These are phyloP conservation scores for Diutina neorugosa DNA, from an alignment of 1,139 yeast genomes.

Conservation along the genomic window DNA sequence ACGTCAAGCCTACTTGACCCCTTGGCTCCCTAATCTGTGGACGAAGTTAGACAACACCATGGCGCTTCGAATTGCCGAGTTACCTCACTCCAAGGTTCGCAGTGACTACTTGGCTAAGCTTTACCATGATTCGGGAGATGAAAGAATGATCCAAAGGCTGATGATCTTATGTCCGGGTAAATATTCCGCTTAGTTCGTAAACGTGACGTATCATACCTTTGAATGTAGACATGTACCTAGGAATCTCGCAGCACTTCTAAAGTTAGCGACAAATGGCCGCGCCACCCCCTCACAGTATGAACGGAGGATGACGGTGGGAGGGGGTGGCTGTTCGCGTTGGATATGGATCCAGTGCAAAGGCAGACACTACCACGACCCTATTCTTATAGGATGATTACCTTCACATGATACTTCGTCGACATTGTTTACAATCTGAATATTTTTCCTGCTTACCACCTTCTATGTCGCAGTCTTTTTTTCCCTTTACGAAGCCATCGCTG, in stretches of 20 bases:
- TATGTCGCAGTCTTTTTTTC: no score
- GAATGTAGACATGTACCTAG: background rate
- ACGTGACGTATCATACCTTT: background rate
- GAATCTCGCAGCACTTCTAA: background rate
- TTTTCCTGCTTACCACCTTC: no score
- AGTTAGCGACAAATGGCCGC: background rate
- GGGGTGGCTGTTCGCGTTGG: background rate
- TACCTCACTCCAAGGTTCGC: slow-evolving; percentile 38
- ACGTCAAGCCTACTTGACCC: slow-evolving; percentile 61
- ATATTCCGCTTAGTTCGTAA: background rate
- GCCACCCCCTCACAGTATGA: background rate
- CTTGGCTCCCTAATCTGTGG: slow-evolving; percentile 64
- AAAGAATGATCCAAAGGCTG: slow-evolving; percentile 50
- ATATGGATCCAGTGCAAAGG: background rate
- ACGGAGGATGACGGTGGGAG: background rate
- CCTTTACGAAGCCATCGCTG: background rate
- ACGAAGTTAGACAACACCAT: slow-evolving; percentile 36
- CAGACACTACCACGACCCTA: no score
- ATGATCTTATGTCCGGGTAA: slow-evolving; percentile 8
- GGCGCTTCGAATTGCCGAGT: slow-evolving; percentile 34
- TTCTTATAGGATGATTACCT: no score
- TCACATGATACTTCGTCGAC: no score
- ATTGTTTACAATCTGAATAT: no score
- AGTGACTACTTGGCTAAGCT: slow-evolving; percentile 42
- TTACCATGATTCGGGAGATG: slow-evolving; percentile 31